Evolutionary conservation across 208 protist species (phyloP), one percentile per base, ranked within the genome.

Genomic region (Leptomonas pyrrhocoris): DNA sequence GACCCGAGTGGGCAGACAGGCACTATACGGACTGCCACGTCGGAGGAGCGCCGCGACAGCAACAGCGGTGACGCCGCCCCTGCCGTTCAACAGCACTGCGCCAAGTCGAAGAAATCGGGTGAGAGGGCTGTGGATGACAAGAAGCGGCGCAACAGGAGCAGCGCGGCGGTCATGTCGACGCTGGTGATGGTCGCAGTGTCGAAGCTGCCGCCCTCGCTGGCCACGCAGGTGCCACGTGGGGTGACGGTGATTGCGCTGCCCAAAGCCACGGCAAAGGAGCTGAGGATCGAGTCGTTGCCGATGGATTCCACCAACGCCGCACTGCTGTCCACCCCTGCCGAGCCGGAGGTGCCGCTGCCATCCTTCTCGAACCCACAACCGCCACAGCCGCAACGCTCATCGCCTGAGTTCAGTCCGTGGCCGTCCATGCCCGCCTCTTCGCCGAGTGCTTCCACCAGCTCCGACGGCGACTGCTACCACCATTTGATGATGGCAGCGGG

Each of bases 111-210:
- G 28, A 23, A 2, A 54, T 31, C 21, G 51, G 23, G 38, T 13
- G 34, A 51, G 30, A 43, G 16, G 18, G 40, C 55, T 2, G 21
- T 30, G 0, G 66, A 42, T 1, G 48, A 13, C 36, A 9, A 51
- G 31, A 31, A 50, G 45, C 59, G 55, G 42, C 36, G 21, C 43
- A 16, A 0, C 13, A 28, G 25, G 51, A 49, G 27, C 19, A 40
- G n/a, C 11, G 16, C 38, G 11, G 15, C 16, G 40, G 15, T 19
- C 2, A 51, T 81, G 56, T 59, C 77, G 13, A 16, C 28, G 19
- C 49, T 81, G 21, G 64, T 73, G 43, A 68, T 81, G 64, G 77
- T 81, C 46, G 49, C 59, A 4, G 66, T 77, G 31, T 34, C 49
- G n/a, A 11, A 50, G 38, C 45, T 81, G 28, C 77, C 77, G 18